phyloP scores from a whole-genome alignment of 495 filamentous ascomycete genomes.

The Penicillium bovifimosum region DNA sequence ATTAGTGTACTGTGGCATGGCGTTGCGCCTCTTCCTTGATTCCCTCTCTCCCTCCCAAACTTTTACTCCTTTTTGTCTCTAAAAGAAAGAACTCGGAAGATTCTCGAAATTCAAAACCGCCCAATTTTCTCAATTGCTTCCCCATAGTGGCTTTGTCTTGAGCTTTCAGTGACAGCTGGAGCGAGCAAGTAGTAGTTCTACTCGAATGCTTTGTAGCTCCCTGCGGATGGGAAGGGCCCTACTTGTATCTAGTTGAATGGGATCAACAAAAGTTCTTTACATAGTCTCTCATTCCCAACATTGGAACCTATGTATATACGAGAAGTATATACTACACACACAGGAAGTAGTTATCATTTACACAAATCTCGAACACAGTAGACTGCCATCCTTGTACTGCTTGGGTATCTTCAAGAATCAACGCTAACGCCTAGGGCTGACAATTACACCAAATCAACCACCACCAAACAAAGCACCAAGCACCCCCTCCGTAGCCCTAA shows the following conservation, averaged over 20 bases:
- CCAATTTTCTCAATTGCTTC: conserved; percentile 26
- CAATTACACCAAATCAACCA: conserved; percentile 7
- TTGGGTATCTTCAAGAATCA: conserved; percentile 17
- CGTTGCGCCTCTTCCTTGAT: conserved; percentile 34
- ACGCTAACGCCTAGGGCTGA: conserved; percentile 13
- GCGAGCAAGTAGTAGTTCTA: neutral
- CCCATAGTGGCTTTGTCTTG: neutral
- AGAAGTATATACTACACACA: neutral
- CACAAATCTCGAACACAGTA: neutral
- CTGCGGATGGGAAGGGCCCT: neutral
- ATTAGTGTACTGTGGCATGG: conserved; percentile 43
- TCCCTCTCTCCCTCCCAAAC: conserved; percentile 21
- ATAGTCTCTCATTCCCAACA: neutral
- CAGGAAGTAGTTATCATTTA: neutral
- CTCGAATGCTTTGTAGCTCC: neutral
- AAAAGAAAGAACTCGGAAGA: conserved; percentile 40
- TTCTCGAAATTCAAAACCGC: conserved; percentile 41
- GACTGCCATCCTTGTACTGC: neutral
- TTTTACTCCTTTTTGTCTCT: conserved; percentile 34
- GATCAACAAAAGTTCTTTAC: neutral
- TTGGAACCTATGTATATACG: no score
- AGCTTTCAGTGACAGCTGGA: neutral
- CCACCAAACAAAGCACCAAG: conserved; percentile 30
- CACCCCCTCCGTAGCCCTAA: conserved; percentile 33
- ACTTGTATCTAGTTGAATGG: neutral